These are phyloP conservation scores for Hibiscus trionum DNA, from an alignment of 345 rosid genomes.

Conservation along the genomic window DNA sequence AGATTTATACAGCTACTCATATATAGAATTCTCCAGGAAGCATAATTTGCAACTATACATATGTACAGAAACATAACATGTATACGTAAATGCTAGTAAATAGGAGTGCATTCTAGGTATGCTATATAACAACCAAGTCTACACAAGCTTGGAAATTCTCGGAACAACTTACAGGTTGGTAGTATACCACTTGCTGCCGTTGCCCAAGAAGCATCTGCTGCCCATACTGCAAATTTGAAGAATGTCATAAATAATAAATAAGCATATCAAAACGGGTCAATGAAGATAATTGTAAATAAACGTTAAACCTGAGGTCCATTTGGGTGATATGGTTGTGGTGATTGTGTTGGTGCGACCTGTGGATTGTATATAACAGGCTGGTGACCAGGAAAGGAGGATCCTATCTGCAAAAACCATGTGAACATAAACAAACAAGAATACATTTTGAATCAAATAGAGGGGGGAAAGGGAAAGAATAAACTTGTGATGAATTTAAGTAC, in stretches of 20 bases:
- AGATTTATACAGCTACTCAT: neutral
- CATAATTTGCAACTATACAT: neutral
- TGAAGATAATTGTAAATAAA: neutral
- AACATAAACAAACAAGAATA: neutral
- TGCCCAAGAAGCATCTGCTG: conserved; percentile 61
- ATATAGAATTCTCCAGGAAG: neutral
- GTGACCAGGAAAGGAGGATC: conserved; percentile 54
- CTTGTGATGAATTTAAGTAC: neutral
- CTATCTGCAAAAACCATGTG: conserved; percentile 39
- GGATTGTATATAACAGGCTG: conserved; percentile 60
- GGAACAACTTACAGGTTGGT: conserved; percentile 55
- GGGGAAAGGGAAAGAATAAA: neutral
- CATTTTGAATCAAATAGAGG: neutral
- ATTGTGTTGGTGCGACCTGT: conserved; percentile 45
- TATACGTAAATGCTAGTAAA: neutral
- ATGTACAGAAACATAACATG: neutral
- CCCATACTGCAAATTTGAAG: conserved; percentile 42
- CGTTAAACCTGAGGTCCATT: conserved; percentile 58
- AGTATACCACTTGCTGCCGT: conserved; percentile 53
- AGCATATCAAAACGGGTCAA: neutral
- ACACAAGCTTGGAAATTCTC: neutral
- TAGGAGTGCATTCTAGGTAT: neutral
- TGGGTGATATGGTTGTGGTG: conserved; percentile 62
- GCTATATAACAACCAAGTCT: neutral
- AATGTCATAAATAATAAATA: conserved; percentile 12